Evolutionary conservation across 2,329 filamentous ascomycete species (phyloP).

Genomic region (Knoxdaviesia capensis): DNA sequence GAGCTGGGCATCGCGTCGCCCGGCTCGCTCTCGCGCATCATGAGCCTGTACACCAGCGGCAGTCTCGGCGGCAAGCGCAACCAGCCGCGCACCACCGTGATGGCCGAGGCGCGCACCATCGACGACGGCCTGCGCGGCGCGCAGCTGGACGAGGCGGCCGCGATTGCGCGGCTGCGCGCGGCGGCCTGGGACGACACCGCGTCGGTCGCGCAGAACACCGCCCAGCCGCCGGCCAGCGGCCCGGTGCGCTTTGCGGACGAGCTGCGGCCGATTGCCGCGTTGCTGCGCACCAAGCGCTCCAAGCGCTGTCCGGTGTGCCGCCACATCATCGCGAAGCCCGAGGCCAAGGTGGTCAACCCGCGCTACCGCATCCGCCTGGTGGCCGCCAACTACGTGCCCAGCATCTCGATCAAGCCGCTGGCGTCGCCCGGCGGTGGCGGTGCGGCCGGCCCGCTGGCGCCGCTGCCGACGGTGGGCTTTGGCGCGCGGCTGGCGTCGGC

Average conservation of each 20-base stretch:
- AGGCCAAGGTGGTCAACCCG: constrained; percentile 72
- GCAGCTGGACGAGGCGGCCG: constrained; percentile 37
- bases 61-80: constrained; percentile 41
- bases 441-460: too few species aligned
- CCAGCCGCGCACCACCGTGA: constrained; percentile 46
- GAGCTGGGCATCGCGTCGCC: constrained; percentile 52
- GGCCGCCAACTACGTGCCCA: constrained; percentile 73
- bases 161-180: constrained; percentile 37
- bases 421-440: constrained; percentile 18
- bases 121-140: constrained; percentile 53
- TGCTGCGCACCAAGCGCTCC: constrained; percentile 77
- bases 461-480: too few species aligned
- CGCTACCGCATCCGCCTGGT: constrained; percentile 86
- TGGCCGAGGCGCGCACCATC: constrained; percentile 57
- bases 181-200: constrained; percentile 45
- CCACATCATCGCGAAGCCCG: constrained; percentile 88
- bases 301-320: constrained; percentile 86
- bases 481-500: constrained; percentile 5
- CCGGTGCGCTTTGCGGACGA: constrained; percentile 46
- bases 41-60: constrained; percentile 67
- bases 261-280: constrained; percentile 61
- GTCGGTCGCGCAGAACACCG: constrained; percentile 25
- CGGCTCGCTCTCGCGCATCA: constrained; percentile 66
- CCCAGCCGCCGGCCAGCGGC: constrained; percentile 23
- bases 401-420: constrained; percentile 51